Evolutionary conservation across 106 monocot genomes (phyloP).

Genomic region (Apostasia shenzhenica): DNA sequence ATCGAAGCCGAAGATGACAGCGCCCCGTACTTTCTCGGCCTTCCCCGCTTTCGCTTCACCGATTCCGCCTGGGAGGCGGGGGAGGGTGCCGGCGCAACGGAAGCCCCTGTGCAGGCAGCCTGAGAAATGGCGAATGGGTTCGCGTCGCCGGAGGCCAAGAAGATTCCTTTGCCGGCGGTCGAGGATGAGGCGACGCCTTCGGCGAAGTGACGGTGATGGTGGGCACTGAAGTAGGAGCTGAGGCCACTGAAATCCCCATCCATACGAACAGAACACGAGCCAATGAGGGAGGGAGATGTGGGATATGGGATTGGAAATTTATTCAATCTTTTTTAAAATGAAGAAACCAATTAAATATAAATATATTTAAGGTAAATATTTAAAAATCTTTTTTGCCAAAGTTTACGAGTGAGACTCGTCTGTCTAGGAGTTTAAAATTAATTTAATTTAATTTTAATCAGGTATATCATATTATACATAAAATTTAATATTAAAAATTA

Average conservation of each 20-base stretch:
- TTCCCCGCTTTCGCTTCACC: slow-evolving; percentile 10
- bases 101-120: not conserved
- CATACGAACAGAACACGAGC: not conserved
- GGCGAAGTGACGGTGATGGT: slow-evolving; percentile 1
- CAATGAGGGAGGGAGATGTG: slow-evolving; percentile 6
- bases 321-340: not conserved
- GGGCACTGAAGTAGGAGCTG: not conserved
- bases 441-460: no score
- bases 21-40: slow-evolving; percentile 17
- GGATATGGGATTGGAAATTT: slow-evolving; percentile 15
- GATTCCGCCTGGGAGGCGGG: slow-evolving; percentile 4
- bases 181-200: not conserved
- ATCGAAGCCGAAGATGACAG: not conserved
- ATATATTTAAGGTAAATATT: no score
- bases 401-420: no score
- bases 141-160: not conserved
- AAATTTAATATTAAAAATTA: no score
- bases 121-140: slow-evolving; percentile 1
- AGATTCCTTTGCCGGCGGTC: not conserved
- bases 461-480: no score
- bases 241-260: not conserved
- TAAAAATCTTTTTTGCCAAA: no score
- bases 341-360: no score
- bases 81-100: not conserved
- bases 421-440: no score